Percentiles rank a stretch among this genome's conserved stretches.
phyloP scores from a whole-genome alignment of 805 yeast species.

The Torulaspora microellipsoides region DNA sequence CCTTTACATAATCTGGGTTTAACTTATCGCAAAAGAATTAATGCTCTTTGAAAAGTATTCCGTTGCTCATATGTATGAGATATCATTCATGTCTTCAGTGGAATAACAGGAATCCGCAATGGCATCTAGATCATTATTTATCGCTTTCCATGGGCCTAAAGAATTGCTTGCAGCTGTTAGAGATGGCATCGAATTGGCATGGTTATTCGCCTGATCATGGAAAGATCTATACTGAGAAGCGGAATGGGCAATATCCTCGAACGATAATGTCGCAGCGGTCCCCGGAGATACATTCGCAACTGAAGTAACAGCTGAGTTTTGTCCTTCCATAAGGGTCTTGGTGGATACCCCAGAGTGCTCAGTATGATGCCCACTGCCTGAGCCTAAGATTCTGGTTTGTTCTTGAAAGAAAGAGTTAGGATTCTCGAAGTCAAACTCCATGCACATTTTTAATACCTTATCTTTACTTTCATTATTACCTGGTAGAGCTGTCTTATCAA shows the following conservation, averaged over 20 bases:
- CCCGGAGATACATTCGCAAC: conserved; percentile 12
- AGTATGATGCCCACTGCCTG: background rate
- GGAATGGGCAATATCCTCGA: conserved; percentile 8
- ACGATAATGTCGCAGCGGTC: conserved; percentile 8
- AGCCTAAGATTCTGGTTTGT: conserved; percentile 4
- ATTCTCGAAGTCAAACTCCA: conserved; percentile 28
- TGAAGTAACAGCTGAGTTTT: conserved; percentile 10
- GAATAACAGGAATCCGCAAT: conserved; percentile 7
- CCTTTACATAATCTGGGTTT: no score
- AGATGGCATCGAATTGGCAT: conserved; percentile 1
- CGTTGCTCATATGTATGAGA: conserved; percentile 3
- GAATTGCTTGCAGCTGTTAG: conserved; percentile 1
- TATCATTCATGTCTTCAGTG: conserved; percentile 8
- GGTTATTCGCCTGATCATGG: conserved; percentile 2
- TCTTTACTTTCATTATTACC: background rate
- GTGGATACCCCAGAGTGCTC: conserved; percentile 2
- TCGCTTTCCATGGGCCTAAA: conserved; percentile 8
- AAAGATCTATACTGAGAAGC: conserved; percentile 1
- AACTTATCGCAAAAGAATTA: no score
- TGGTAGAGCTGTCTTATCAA: background rate
- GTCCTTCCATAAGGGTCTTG: conserved; percentile 8
- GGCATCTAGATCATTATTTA: conserved; percentile 8
- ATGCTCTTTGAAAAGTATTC: no score
- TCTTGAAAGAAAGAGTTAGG: conserved; percentile 19
- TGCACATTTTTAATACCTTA: conserved; percentile 14